Percentiles rank a stretch among this genome's conserved stretches.
Evolutionary conservation across 805 yeast genomes (phyloP).

Genomic region (Kodamaea kakaduensis): DNA sequence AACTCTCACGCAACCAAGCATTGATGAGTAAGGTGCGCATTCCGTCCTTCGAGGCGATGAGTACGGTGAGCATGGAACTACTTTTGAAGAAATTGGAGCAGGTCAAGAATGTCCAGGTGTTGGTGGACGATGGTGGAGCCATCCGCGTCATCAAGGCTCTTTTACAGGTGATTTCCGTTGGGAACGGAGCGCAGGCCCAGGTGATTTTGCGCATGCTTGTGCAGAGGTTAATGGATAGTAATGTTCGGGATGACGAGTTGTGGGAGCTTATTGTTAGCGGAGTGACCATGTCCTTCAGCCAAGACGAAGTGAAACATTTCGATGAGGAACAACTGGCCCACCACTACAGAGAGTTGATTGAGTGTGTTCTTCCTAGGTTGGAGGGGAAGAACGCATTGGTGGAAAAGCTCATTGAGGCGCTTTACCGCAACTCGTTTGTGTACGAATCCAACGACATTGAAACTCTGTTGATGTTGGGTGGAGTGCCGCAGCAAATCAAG

Average conservation of each 20-base stretch:
- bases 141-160: conserved; percentile 46
- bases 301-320: conserved; percentile 12
- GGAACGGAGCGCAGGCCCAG: conserved; percentile 29
- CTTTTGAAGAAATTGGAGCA: conserved; percentile 35
- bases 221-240: conserved; percentile 20
- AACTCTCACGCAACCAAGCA: conserved; percentile 36
- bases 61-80: conserved; percentile 44
- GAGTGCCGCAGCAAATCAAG: conserved; percentile 28
- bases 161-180: conserved; percentile 46
- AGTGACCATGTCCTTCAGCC: conserved; percentile 38
- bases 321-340: conserved; percentile 43
- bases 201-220: conserved; percentile 37
- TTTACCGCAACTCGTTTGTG: conserved; percentile 59
- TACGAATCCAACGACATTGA: conserved; percentile 59
- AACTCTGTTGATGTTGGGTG: conserved; percentile 19
- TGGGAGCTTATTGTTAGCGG: conserved; percentile 44
- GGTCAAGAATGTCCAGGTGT: conserved; percentile 25
- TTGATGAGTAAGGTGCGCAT: conserved; percentile 37
- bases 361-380: conserved; percentile 39
- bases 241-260: conserved; percentile 16
- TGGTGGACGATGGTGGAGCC: conserved; percentile 44
- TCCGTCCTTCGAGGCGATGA: conserved; percentile 61
- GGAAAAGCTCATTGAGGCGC: conserved; percentile 32
- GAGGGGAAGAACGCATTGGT: conserved; percentile 10
- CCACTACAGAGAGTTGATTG: conserved; percentile 42